Base-by-base conservation (phyloP, 148 eudicot genomes). In the Rhododendron kiyosumense region DNA sequence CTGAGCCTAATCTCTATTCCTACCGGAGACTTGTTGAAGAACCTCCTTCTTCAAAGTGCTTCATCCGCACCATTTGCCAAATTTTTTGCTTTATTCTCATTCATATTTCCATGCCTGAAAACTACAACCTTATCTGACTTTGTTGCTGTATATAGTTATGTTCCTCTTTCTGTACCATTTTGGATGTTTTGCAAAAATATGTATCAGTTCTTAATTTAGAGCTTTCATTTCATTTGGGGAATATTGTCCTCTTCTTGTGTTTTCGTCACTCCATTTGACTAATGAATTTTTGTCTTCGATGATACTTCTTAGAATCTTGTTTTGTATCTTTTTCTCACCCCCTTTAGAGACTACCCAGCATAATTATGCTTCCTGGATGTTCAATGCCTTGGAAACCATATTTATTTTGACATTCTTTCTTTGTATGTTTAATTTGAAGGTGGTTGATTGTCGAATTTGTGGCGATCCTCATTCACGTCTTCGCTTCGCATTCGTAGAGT, bases 401-500 rank as follows among this genome's bases (percentile, higher is more conserved):
- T 34, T 67, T 54, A 22, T 46, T 81, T 57, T 81, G 38, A 86
- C 81, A 71, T 81, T 86, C 67, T 41, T 81, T 48, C 63, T 18
- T 73, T 18, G 28, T 41, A 43, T 73, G 43, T 46, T 67, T 71
- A 28, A 59, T 54, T 30, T 86, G 73, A 82, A 86, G 88, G 88
- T 86, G 76, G 85, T 86, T 83, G 88, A 86, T 88, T 96, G 99
- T 83, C 91, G 99, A 80, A 92, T 96, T 34, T 96, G 99, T 89
- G 99, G 99, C 14, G 99, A 96, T 90, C 98, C 99, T 67, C 94
- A 93, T 87, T 96, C 99, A 14, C 97, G 92, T 83, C 98, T 95
- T 88, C 99, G 98, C 91, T 96, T 96, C 93, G 99, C 97, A 61
- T 96, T 96, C 88, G 97, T 96, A 74, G 99, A 96, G 86, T 96